Evolutionary conservation across 1,284 basidiomycete genomes (phyloP).

Genomic region (Phenoliferia sp.): DNA sequence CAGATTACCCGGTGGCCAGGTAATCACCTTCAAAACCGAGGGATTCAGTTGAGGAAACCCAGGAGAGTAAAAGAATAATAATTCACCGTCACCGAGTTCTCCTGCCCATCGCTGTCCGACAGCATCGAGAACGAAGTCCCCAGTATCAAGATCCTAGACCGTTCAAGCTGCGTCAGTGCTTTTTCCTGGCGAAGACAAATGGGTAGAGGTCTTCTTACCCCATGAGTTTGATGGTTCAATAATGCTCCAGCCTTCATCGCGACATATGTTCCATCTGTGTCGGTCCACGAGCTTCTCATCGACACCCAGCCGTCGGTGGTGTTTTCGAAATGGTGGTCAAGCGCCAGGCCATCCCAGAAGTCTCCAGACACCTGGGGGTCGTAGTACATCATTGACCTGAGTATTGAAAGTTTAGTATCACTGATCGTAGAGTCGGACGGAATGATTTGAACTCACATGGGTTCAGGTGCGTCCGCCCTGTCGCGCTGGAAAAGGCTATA

Average conservation of each 20-base stretch:
- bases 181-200: no score
- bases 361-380: slow-evolving; percentile 76
- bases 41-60: no score
- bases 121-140: slow-evolving; percentile 89
- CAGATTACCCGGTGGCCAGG: no score
- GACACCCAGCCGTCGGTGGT: slow-evolving; percentile 73
- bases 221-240: slow-evolving; percentile 47
- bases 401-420: no score
- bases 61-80: no score
- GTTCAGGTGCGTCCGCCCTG: slow-evolving; percentile 80
- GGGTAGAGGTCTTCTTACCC: no score
- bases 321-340: slow-evolving; percentile 78
- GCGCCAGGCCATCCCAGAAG: slow-evolving; percentile 79
- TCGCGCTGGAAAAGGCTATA: slow-evolving; percentile 91
- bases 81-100: slow-evolving; percentile 70
- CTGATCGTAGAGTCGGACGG: no score
- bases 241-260: slow-evolving; percentile 81
- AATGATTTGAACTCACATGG: no score
- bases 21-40: no score
- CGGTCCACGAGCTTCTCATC: slow-evolving; percentile 87
- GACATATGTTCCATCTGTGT: slow-evolving; percentile 67
- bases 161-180: no score
- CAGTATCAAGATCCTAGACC: slow-evolving; percentile 31
- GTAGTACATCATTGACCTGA: slow-evolving; percentile 99
- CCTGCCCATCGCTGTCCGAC: slow-evolving; percentile 93